These are phyloP conservation scores for Eucalyptus cladocalyx DNA, from an alignment of 345 rosid genomes.

Conservation along the genomic window DNA sequence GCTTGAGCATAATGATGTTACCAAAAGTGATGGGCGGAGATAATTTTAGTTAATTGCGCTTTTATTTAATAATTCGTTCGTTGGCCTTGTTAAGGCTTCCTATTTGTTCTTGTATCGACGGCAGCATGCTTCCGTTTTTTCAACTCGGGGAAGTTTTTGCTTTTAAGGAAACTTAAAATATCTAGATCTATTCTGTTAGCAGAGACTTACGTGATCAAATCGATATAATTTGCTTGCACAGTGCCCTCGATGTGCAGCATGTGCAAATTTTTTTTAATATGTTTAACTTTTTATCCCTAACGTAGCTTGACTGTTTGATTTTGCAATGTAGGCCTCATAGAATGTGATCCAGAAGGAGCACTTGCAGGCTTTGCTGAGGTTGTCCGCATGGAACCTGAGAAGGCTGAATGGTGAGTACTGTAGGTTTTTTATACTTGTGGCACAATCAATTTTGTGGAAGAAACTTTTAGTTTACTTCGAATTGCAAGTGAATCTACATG, in stretches of 20 bases:
- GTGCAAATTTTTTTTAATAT: neutral
- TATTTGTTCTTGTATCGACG: neutral
- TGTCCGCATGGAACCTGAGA: conserved; percentile 92
- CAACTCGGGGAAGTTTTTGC: neutral
- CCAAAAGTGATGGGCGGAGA: neutral
- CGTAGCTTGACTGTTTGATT: neutral
- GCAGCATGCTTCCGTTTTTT: neutral
- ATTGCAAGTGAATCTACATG: neutral
- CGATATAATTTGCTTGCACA: neutral
- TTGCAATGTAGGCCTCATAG: conserved; percentile 56
- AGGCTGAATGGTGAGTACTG: conserved; percentile 82
- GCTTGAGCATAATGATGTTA: neutral
- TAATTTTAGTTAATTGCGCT: neutral
- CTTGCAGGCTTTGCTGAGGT: conserved; percentile 94
- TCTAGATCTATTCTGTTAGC: neutral
- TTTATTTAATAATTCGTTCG: neutral
- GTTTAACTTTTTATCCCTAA: neutral
- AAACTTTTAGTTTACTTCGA: neutral
- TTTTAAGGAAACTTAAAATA: neutral
- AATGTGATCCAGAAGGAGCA: conserved; percentile 87
- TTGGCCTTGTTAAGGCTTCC: neutral
- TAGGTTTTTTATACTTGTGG: neutral
- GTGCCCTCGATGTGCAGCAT: neutral
- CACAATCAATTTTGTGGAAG: neutral
- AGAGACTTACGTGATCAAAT: neutral